Evolutionary conservation across 306 rosid genomes (phyloP).

Genomic region (Casuarina glauca): DNA sequence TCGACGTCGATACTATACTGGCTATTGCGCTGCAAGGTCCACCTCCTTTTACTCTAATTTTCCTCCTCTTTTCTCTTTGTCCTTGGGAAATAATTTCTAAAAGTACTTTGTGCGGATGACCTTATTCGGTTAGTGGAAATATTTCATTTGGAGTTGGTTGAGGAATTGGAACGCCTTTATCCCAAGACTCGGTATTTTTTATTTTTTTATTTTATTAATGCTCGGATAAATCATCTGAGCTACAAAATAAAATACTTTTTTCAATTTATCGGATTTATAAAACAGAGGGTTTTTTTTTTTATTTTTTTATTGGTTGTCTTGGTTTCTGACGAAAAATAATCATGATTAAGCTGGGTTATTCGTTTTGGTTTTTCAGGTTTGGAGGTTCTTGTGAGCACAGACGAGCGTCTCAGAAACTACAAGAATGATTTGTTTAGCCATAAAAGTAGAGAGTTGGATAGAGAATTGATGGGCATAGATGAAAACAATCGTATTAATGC

Average conservation of each 20-base stretch:
- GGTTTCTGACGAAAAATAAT: not conserved
- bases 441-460: conserved; percentile 64
- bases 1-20: conserved; percentile 56
- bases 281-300: not conserved
- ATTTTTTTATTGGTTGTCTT: not conserved
- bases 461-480: conserved; percentile 68
- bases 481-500: conserved; percentile 61
- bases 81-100: not conserved
- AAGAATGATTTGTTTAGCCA: conserved; percentile 70
- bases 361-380: conserved; percentile 52
- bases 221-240: not conserved
- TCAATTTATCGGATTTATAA: not conserved
- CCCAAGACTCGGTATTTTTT: not conserved
- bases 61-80: not conserved
- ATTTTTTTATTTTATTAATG: not conserved
- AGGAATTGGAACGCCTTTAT: not conserved
- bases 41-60: not conserved
- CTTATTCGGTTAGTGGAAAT: not conserved
- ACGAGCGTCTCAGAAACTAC: conserved; percentile 64
- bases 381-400: conserved; percentile 59
- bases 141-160: not conserved
- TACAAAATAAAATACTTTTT: not conserved
- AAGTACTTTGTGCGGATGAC: not conserved
- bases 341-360: not conserved
- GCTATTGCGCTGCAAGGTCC: conserved; percentile 60